Evolutionary conservation across 768 basidiomycete species (phyloP).

Genomic region (Crepidotus variabilis): DNA sequence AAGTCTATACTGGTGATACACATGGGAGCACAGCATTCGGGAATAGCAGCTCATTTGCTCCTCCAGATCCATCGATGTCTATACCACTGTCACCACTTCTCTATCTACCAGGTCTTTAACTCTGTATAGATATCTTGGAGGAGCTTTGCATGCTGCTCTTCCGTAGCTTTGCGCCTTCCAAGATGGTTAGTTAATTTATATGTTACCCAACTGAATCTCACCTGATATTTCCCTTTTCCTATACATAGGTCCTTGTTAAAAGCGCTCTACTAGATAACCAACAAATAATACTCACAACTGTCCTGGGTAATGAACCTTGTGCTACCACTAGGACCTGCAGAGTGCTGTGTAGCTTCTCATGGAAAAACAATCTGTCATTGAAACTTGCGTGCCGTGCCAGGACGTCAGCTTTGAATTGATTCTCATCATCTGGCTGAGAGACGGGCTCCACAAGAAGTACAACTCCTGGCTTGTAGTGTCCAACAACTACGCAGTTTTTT

Average conservation of each 20-base stretch:
- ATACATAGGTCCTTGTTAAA: not conserved
- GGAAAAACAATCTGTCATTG: slow-evolving; percentile 19
- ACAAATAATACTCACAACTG: not conserved
- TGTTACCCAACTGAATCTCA: not conserved
- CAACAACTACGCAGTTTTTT: slow-evolving; percentile 26
- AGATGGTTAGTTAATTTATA: not conserved
- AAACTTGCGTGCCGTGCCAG: slow-evolving; percentile 20
- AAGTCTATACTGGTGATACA: too few species aligned
- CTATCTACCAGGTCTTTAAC: not conserved
- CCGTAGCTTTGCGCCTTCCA: slow-evolving; percentile 5
- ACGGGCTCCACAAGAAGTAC: slow-evolving; percentile 27
- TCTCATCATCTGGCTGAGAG: not conserved
- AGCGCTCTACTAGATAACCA: not conserved
- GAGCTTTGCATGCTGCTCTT: not conserved
- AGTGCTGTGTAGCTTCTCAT: slow-evolving; percentile 22
- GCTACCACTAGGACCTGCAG: slow-evolving; percentile 18
- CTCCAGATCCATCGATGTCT: not conserved
- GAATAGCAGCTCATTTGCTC: not conserved
- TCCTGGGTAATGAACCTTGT: slow-evolving; percentile 6
- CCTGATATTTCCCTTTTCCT: slow-evolving; percentile 4
- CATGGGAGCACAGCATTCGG: too few species aligned
- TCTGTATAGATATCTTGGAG: not conserved
- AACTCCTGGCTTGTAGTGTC: slow-evolving; percentile 24
- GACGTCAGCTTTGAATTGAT: slow-evolving; percentile 17
- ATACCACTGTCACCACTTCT: not conserved